These are phyloP conservation scores for Crithidia expoeki DNA, from an alignment of 208 protist species.

Conservation along the genomic window DNA sequence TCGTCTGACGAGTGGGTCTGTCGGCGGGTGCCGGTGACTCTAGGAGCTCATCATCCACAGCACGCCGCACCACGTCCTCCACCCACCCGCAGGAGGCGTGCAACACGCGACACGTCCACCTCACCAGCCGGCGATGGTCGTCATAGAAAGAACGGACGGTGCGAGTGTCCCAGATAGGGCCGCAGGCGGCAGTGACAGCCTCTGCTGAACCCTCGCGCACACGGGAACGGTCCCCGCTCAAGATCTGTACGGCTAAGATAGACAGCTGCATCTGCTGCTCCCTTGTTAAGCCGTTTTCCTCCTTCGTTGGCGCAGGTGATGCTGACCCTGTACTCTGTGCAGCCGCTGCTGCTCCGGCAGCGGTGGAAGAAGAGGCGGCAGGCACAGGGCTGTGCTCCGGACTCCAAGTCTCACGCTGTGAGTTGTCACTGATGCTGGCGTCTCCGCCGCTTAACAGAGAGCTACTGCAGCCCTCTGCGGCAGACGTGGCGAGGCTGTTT, in stretches of 20 bases:
- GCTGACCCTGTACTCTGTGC: too few relatives aligned
- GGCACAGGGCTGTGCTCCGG: background rate
- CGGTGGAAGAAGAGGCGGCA: too few relatives aligned
- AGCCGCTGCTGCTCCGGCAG: too few relatives aligned
- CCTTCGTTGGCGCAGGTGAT: too few relatives aligned
- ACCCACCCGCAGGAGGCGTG: constrained; percentile 36
- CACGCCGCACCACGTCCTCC: constrained; percentile 27
- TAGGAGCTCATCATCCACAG: constrained; percentile 24
- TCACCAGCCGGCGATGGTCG: constrained; percentile 26
- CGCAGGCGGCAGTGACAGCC: constrained; percentile 30
- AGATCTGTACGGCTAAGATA: constrained; percentile 29
- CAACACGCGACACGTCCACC: constrained; percentile 17
- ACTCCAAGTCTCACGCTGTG: constrained; percentile 14
- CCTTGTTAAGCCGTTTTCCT: background rate
- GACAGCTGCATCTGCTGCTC: constrained; percentile 22
- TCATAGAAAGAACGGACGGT: constrained; percentile 34
- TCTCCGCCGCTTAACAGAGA: background rate
- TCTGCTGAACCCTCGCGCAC: constrained; percentile 39
- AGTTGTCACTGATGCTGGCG: constrained; percentile 4
- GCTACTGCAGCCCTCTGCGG: constrained; percentile 3
- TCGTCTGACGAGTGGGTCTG: background rate
- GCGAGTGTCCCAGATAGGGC: constrained; percentile 41
- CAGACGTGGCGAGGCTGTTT: background rate
- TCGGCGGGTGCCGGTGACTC: constrained; percentile 2
- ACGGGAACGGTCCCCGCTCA: constrained; percentile 36